Evolutionary conservation across 2,329 filamentous ascomycete genomes (phyloP).

Genomic region (Fusarium austroafricanum): DNA sequence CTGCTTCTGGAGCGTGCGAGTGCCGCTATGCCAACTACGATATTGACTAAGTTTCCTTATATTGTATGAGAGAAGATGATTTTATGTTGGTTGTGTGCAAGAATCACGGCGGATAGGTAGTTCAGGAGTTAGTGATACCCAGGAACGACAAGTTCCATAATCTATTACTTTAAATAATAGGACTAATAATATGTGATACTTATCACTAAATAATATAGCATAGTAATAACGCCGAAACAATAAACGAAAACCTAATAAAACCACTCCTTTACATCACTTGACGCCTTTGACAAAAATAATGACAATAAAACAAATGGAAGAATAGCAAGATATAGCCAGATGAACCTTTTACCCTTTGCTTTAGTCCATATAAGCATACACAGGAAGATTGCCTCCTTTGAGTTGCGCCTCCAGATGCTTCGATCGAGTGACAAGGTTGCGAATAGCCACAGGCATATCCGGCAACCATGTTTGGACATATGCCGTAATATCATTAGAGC

Average conservation of each 20-base stretch:
- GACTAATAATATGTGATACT: background rate
- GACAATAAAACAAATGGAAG: background rate
- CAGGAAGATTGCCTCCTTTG: constrained; percentile 2
- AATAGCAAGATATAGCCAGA: background rate
- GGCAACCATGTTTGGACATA: constrained; percentile 10
- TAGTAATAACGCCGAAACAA: background rate
- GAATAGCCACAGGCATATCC: constrained; percentile 37
- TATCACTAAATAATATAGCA: background rate
- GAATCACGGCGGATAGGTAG: background rate
- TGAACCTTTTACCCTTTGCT: background rate
- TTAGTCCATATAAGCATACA: constrained; percentile 10
- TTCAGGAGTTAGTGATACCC: constrained; percentile 40
- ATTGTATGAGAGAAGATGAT: background rate
- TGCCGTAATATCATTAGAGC: background rate
- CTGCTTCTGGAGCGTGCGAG: constrained; percentile 51
- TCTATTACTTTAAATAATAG: constrained; percentile 18
- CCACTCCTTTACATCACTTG: constrained; percentile 10
- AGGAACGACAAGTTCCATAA: constrained; percentile 22
- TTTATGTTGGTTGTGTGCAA: background rate
- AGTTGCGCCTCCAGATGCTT: constrained; percentile 27
- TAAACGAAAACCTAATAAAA: background rate
- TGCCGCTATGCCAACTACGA: constrained; percentile 55
- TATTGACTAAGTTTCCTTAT: constrained; percentile 1
- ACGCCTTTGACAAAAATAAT: background rate
- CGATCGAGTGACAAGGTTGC: constrained; percentile 31